A percentile compares a stretch with the other conserved stretches of the same genome.
Conservation (phyloP, 2,329 filamentous ascomycete genomes). For the Endocalyx cinctus region DNA sequence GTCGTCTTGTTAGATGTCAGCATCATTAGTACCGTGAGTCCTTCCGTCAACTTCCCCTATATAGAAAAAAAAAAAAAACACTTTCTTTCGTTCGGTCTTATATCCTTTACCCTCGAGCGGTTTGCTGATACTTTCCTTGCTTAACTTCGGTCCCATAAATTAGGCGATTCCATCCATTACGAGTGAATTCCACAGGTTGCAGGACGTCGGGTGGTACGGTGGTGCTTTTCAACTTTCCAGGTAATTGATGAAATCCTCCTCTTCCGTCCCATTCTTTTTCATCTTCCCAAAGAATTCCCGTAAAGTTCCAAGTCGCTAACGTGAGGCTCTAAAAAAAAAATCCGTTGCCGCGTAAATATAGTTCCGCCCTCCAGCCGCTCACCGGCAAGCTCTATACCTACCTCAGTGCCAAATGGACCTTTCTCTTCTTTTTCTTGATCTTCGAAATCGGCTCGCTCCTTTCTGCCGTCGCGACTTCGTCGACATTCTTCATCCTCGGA, state of each 20-base stretch:
- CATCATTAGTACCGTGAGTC: constrained; percentile 45
- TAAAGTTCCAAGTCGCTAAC: no score
- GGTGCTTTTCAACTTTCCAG: constrained; percentile 44
- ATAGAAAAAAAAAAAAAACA: no score
- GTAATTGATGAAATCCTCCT: constrained; percentile 18
- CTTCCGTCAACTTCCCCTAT: neutral
- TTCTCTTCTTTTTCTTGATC: constrained; percentile 37
- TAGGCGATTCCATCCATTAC: constrained; percentile 46
- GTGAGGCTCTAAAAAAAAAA: no score
- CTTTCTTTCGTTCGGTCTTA: no score
- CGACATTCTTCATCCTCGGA: constrained; percentile 49
- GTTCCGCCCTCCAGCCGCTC: constrained; percentile 45
- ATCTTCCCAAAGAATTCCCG: no score
- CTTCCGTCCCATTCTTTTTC: neutral
- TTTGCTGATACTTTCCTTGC: no score
- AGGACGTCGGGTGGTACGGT: constrained; percentile 54
- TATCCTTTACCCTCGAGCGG: no score
- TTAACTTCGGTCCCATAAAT: no score
- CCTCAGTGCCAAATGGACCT: constrained; percentile 32
- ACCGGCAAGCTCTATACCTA: constrained; percentile 47
- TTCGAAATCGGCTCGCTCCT: constrained; percentile 54
- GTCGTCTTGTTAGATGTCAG: constrained; percentile 47
- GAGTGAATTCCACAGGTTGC: constrained; percentile 42
- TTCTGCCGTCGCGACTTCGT: constrained; percentile 45
- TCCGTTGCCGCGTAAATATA: constrained; percentile 20